Percentiles rank a stretch among this genome's conserved stretches.
phyloP scores from a whole-genome alignment of 2,329 filamentous ascomycete species.

The Calonectria pseudoreteaudii region DNA sequence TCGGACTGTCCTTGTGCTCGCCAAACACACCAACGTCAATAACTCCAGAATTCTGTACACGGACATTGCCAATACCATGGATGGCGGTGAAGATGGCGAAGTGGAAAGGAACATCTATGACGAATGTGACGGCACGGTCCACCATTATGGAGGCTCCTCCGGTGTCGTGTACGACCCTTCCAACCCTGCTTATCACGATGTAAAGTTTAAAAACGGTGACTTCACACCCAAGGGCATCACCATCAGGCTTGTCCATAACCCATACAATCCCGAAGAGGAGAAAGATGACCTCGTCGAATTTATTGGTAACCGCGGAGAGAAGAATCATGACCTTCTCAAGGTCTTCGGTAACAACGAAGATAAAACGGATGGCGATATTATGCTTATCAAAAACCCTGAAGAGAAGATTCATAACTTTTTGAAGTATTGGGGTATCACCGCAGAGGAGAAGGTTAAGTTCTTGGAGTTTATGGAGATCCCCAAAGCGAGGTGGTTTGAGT shows the following conservation, averaged over 20 bases:
- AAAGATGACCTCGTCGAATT: no score
- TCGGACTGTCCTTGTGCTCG: constrained; percentile 34
- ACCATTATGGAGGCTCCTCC: constrained; percentile 37
- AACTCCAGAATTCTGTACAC: constrained; percentile 38
- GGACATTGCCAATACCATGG: constrained; percentile 45
- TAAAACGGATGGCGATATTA: no score
- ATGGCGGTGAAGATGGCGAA: constrained; percentile 40
- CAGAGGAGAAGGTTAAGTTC: no score
- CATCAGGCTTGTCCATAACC: constrained; percentile 42
- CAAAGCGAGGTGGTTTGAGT: no score
- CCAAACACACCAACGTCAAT: constrained; percentile 40
- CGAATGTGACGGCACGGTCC: constrained; percentile 33
- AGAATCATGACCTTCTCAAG: no score
- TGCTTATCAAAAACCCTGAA: no score
- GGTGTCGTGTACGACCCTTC: constrained; percentile 30
- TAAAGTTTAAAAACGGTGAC: constrained; percentile 32
- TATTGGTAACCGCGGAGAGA: no score
- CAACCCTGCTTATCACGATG: constrained; percentile 28
- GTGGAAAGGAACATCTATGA: constrained; percentile 39
- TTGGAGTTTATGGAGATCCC: no score
- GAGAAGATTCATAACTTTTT: no score
- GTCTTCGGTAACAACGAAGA: no score
- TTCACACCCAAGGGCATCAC: constrained; percentile 40
- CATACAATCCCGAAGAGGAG: background rate
- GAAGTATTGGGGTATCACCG: no score